Evolutionary conservation across 805 yeast species (phyloP).

Genomic region (Wickerhamiella azymoides): DNA sequence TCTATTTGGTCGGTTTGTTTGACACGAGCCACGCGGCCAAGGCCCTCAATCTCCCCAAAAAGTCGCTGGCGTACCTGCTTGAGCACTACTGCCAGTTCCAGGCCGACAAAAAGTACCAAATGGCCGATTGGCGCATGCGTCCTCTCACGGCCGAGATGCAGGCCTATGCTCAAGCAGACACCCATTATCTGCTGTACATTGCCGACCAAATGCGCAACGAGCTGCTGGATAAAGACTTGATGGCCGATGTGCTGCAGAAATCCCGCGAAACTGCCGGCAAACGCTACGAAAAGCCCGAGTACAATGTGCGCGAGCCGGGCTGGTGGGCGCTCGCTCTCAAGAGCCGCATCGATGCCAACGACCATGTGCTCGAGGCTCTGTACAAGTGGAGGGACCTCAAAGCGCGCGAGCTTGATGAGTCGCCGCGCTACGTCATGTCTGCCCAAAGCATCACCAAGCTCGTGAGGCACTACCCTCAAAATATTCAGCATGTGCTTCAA

Average conservation of each 20-base stretch:
- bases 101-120: slow-evolving; percentile 86
- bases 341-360: slow-evolving; percentile 43
- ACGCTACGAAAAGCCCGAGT: slow-evolving; percentile 69
- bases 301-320: slow-evolving; percentile 40
- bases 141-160: slow-evolving; percentile 67
- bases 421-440: slow-evolving; percentile 70
- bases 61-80: slow-evolving; percentile 70
- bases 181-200: slow-evolving; percentile 76
- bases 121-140: slow-evolving; percentile 92
- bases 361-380: slow-evolving; percentile 43
- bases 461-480: slow-evolving; percentile 26
- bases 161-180: slow-evolving; percentile 86
- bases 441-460: slow-evolving; percentile 27
- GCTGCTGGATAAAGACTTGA: slow-evolving; percentile 37
- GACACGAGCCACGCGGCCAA: slow-evolving; percentile 88
- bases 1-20: slow-evolving; percentile 76
- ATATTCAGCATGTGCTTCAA: slow-evolving; percentile 47
- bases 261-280: slow-evolving; percentile 69
- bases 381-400: slow-evolving; percentile 71
- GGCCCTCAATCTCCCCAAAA: slow-evolving; percentile 63
- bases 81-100: slow-evolving; percentile 70
- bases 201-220: slow-evolving; percentile 59
- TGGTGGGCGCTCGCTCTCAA: slow-evolving; percentile 51
- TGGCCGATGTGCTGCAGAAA: slow-evolving; percentile 42
- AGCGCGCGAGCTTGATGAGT: slow-evolving; percentile 73